Evolutionary conservation across 805 yeast genomes (phyloP).

Genomic region (Saturnispora besseyi): DNA sequence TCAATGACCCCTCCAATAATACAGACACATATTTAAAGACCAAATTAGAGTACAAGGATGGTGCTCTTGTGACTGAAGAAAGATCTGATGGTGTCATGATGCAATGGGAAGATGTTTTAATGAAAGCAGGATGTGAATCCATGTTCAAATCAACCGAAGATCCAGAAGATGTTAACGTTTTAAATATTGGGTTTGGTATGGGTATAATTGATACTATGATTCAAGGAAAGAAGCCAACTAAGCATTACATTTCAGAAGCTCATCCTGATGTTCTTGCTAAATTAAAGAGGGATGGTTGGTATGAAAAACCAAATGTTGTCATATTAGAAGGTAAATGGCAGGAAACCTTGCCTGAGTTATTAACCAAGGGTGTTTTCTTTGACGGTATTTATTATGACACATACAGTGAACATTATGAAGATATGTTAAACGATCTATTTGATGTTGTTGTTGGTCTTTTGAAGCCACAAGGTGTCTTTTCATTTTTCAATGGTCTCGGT

Average conservation of each 20-base stretch:
- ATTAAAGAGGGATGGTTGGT: conserved; percentile 74
- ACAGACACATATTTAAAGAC: conserved; percentile 58
- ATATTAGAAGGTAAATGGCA: conserved; percentile 92
- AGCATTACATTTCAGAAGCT: conserved; percentile 87
- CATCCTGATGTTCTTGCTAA: conserved; percentile 82
- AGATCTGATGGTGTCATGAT: conserved; percentile 91
- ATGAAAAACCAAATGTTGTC: conserved; percentile 58
- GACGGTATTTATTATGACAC: conserved; percentile 94
- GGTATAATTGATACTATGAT: conserved; percentile 86
- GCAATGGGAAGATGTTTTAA: conserved; percentile 86
- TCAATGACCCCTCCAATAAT: conserved; percentile 51
- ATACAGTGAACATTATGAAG: conserved; percentile 82
- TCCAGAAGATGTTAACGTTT: conserved; percentile 37
- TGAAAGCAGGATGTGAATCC: conserved; percentile 72
- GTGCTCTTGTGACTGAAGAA: conserved; percentile 62
- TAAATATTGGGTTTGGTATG: conserved; percentile 95
- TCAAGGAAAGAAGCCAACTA: conserved; percentile 45
- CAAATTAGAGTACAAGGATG: conserved; percentile 56
- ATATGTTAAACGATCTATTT: conserved; percentile 70
- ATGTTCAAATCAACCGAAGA: conserved; percentile 41
- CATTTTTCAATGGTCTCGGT: conserved; percentile 88
- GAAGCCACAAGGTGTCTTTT: conserved; percentile 74
- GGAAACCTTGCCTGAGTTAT: conserved; percentile 56
- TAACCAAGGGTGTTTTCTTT: conserved; percentile 61
- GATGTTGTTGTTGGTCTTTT: conserved; percentile 75